Conservation (phyloP, 192 early-diverging fungal genomes). For the Chytriomyces sp. region DNA sequence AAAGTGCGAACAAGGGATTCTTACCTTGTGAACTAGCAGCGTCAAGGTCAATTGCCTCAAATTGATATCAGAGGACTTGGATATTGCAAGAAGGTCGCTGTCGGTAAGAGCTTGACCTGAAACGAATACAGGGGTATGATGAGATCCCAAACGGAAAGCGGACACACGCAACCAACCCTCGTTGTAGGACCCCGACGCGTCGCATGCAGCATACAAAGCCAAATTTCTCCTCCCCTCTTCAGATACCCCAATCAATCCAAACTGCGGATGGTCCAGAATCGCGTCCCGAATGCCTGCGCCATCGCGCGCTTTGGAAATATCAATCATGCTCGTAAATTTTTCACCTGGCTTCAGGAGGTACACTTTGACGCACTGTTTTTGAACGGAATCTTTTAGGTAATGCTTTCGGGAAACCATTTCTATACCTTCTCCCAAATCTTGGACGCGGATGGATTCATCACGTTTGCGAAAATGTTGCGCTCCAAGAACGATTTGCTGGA, state of each 20-base stretch:
- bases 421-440: constrained; percentile 28
- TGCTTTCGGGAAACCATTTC: neutral
- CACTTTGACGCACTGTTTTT: constrained; percentile 20
- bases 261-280: constrained; percentile 2
- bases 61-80: neutral
- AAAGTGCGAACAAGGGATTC: neutral
- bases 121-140: no score
- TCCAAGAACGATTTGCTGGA: neutral
- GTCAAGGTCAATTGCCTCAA: constrained; percentile 4
- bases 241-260: constrained; percentile 12
- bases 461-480: constrained; percentile 12
- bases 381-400: neutral
- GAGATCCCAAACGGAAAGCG: no score
- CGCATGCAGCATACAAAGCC: constrained; percentile 12
- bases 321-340: constrained; percentile 12
- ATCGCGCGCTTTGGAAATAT: constrained; percentile 9
- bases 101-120: neutral
- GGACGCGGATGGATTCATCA: constrained; percentile 20
- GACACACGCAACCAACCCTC: no score
- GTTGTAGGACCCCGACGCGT: constrained; percentile 10
- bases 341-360: constrained; percentile 4
- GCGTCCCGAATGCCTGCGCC: neutral
- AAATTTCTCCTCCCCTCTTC: neutral
- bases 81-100: neutral
- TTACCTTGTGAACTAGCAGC: neutral